Evolutionary conservation across 805 yeast genomes (phyloP), one percentile per base, ranked within the genome.

Genomic region (Cyberlindnera maritima): DNA sequence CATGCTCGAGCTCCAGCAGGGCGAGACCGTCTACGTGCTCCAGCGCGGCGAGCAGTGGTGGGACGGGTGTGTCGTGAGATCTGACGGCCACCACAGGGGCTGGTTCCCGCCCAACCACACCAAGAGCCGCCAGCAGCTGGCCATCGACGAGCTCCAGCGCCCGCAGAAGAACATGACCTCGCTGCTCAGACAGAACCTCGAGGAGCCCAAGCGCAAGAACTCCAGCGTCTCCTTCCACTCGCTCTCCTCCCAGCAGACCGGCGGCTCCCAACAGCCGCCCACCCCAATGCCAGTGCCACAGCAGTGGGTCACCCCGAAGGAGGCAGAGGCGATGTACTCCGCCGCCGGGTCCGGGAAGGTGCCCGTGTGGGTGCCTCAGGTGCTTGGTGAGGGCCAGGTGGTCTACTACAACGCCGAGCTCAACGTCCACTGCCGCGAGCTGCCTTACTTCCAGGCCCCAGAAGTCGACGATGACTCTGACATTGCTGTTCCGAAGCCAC

Each of bases 41-140:
- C 25, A 21, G 25, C 25, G 25, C 9, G 25, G 25, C 25, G 25
- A 21, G 25, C 25, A 80, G 2, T 89, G 96, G 96, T 88, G 95
- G 94, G 96, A 89, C 63, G 96, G 96, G 11, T 72, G 84, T 15
- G 54, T 70, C 32, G 41, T 57, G 48, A 46, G 57, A 48, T 51
- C 53, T 10, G 63, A 60, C 5, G 62, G 67, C 6, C 35, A 35
- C 28, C 58, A 61, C 34, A 73, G 95, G 59, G 96, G 96, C 56
- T 89, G 96, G 96, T 87, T 89, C 68, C 96, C 96, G 15, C 76
- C 76, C 41, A 77, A 76, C 48, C 83, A 76, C 63, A 80, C 81
- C 23, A 46, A 38, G 36, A 20, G 41, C 17, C 35, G 52, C 29
- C 39, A 39, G 23, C 49, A 41, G 47, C 17, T 48, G 29, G 45